Evolutionary conservation across 495 filamentous ascomycete genomes (phyloP), one percentile per base, ranked within the genome.

Genomic region (Podospora bellae-mahoneyi): DNA sequence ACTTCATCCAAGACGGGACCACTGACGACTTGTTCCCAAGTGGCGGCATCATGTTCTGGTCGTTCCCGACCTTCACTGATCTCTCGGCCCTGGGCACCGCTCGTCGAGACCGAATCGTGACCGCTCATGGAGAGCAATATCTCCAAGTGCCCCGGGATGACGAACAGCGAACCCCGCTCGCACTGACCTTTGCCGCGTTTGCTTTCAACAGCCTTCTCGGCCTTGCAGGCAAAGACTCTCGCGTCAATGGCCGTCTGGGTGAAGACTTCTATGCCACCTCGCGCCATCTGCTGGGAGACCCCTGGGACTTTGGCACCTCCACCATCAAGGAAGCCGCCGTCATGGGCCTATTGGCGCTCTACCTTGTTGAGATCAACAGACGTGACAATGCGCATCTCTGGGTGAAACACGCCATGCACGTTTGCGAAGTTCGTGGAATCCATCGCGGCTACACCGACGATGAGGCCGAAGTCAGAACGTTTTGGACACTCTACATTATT

Each of bases 401-500:
- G 59, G 71, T 83, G 62, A 71, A 73, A 55, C 73, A 73, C 9
- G 80, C 80, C 18, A 77, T 79, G 70, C 68, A 75, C 39, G 67
- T 79, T 10, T 71, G 74, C 62, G 68, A 81, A 16, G 74, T 74
- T 65, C 73, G 77, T 56, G 81, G 81, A 26, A 59, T 77, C 13
- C 76, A 83, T 66, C 69, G 73, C 48, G 75, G 78, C 7, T 67
- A 66, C 30, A 64, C 70, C 7, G 68, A 71, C 2, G 69, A 73
- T 59, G 79, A 81, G 64, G 26, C 56, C n/a, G 70, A 69, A 0
- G 76, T 78, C 53, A 66, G 81, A 56, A 69, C 71, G 5, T 83
- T 83, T 39, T 83, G 81, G 81, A 82, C 78, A 9, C 70, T 81
- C 16, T 82, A 79, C 59, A 76, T 77, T 23, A 60, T 83, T 16